These are phyloP conservation scores for Phytophthora cryptogea DNA, from an alignment of 352 stramenopile genomes.

Conservation along the genomic window DNA sequence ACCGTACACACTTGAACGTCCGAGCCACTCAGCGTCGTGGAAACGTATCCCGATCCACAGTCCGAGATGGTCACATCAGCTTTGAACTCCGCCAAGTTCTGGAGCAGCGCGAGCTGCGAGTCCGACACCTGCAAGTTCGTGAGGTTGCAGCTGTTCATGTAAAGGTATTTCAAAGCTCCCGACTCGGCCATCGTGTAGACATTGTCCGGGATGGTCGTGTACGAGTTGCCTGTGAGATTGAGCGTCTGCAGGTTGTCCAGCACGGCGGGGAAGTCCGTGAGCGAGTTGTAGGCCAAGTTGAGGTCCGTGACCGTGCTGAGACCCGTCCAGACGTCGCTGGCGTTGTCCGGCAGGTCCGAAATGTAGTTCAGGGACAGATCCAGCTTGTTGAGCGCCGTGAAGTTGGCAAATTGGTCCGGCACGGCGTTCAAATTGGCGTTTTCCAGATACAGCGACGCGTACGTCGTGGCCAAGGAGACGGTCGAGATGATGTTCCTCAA, in stretches of 20 bases:
- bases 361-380: slow-evolving; percentile 63
- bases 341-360: slow-evolving; percentile 38
- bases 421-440: slow-evolving; percentile 58
- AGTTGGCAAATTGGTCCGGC: slow-evolving; percentile 39
- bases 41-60: slow-evolving; percentile 25
- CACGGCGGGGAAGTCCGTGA: slow-evolving; percentile 45
- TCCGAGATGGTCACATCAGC: slow-evolving; percentile 53
- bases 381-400: slow-evolving; percentile 35
- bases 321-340: slow-evolving; percentile 32
- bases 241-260: slow-evolving; percentile 39
- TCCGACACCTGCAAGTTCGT: slow-evolving; percentile 53
- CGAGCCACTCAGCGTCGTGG: slow-evolving; percentile 26
- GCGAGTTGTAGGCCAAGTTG: slow-evolving; percentile 46
- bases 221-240: slow-evolving; percentile 53
- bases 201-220: slow-evolving; percentile 47
- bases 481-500: slow-evolving; percentile 40
- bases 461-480: slow-evolving; percentile 35
- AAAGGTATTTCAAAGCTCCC: slow-evolving; percentile 48
- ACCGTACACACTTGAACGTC: slow-evolving; percentile 37
- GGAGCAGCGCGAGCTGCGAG: slow-evolving; percentile 41
- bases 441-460: slow-evolving; percentile 37
- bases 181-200: slow-evolving; percentile 49
- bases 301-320: slow-evolving; percentile 42
- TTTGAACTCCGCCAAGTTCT: slow-evolving; percentile 50
- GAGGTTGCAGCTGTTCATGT: slow-evolving; percentile 57